phyloP scores from a whole-genome alignment of 169 alveolate species.

The Cryptosporidium viatorum region DNA sequence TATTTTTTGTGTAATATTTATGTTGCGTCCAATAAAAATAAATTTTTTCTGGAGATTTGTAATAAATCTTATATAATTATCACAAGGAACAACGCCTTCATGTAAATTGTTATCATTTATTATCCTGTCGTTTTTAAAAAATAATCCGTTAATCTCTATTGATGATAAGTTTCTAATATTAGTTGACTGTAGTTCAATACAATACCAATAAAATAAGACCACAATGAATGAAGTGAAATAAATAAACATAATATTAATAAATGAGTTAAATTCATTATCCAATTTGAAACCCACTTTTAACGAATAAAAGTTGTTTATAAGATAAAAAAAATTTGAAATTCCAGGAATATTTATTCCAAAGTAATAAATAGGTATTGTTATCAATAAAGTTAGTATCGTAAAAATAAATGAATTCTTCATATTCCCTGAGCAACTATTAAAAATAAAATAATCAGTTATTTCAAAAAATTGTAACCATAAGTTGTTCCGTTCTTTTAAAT shows the following conservation, averaged over 20 bases:
- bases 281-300: not conserved
- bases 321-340: conserved; percentile 5
- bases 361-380: conserved; percentile 29
- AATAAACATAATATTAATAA: not conserved
- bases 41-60: conserved; percentile 17
- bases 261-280: not conserved
- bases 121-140: not conserved
- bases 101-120: not conserved
- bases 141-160: not conserved
- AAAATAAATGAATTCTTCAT: not conserved
- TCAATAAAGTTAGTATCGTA: conserved; percentile 22
- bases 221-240: conserved; percentile 18
- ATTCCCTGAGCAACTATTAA: conserved; percentile 22
- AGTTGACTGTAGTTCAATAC: conserved; percentile 40
- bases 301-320: conserved; percentile 8
- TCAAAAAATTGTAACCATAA: not conserved
- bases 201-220: conserved; percentile 62
- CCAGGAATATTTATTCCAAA: conserved; percentile 55
- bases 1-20: not conserved
- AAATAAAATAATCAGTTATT: conserved; percentile 16
- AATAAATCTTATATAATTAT: conserved; percentile 9
- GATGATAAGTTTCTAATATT: conserved; percentile 21
- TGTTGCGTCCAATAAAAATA: not conserved
- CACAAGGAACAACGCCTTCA: conserved; percentile 1
- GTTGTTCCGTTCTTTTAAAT: not conserved